Percentiles rank a stretch among this genome's conserved stretches.
Evolutionary conservation across 2,329 filamentous ascomycete genomes (phyloP).

Genomic region (Cladosporium sp.): DNA sequence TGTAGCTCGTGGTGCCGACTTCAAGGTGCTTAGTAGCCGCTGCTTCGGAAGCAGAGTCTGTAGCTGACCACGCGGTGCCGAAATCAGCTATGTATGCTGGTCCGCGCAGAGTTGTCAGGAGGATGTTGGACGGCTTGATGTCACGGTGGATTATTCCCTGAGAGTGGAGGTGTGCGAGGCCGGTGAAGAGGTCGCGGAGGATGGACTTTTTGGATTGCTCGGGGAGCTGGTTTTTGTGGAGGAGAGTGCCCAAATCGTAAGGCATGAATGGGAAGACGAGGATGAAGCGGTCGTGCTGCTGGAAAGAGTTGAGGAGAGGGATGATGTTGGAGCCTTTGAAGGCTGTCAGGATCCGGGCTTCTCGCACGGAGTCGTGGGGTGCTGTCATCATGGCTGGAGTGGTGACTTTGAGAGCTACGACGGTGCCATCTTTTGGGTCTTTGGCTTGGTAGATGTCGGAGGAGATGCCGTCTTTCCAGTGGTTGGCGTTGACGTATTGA

Average conservation of each 20-base stretch:
- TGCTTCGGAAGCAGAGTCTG: slow-evolving; percentile 60
- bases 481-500: slow-evolving; percentile 56
- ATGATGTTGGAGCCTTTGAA: slow-evolving; percentile 63
- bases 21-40: slow-evolving; percentile 76
- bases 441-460: slow-evolving; percentile 77
- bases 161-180: slow-evolving; percentile 69
- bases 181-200: slow-evolving; percentile 69
- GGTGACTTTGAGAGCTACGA: slow-evolving; percentile 83
- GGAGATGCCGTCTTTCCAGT: slow-evolving; percentile 69
- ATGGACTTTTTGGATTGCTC: slow-evolving; percentile 44
- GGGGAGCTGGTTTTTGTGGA: slow-evolving; percentile 46
- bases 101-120: slow-evolving; percentile 47
- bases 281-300: slow-evolving; percentile 69
- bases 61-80: slow-evolving; percentile 81
- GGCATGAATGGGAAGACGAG: slow-evolving; percentile 84
- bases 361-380: slow-evolving; percentile 79
- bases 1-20: slow-evolving; percentile 88
- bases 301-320: slow-evolving; percentile 70
- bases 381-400: slow-evolving; percentile 69
- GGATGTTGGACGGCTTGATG: slow-evolving; percentile 86
- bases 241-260: slow-evolving; percentile 67
- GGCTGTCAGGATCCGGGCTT: slow-evolving; percentile 70
- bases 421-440: slow-evolving; percentile 34
- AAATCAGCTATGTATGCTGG: slow-evolving; percentile 87
- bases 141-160: slow-evolving; percentile 87